Evolutionary conservation across 805 yeast genomes (phyloP).

Genomic region (Kodamaea kakaduensis): DNA sequence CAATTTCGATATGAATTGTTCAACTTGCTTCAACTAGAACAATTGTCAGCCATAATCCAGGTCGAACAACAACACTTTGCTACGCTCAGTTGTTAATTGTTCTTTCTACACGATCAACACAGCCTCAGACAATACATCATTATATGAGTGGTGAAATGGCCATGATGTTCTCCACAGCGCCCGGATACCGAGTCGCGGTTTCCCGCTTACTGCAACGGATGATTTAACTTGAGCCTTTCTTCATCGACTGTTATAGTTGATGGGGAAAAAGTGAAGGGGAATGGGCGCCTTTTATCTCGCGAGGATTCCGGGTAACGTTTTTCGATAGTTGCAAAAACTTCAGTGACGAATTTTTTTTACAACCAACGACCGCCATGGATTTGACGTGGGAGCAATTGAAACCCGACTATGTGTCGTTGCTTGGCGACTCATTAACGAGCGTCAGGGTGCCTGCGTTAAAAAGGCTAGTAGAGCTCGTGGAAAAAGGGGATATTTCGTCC

Average conservation of each 20-base stretch:
- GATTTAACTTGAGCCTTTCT: conserved; percentile 39
- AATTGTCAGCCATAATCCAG: too few species aligned
- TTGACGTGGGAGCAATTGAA: conserved; percentile 23
- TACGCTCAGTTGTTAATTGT: too few species aligned
- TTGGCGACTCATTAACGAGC: conserved; percentile 34
- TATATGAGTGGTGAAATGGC: conserved; percentile 46
- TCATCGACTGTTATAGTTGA: conserved; percentile 62
- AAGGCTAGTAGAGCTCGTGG: conserved; percentile 18
- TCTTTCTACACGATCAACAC: conserved; percentile 18
- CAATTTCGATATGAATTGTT: too few species aligned
- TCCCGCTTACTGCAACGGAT: conserved; percentile 33
- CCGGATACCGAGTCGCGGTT: conserved; percentile 26
- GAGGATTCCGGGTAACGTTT: conserved; percentile 5
- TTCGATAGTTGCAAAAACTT: conserved; percentile 1
- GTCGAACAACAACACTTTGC: too few species aligned
- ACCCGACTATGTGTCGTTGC: conserved; percentile 17
- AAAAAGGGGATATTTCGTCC: conserved; percentile 14
- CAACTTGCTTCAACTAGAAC: too few species aligned
- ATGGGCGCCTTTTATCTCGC: neutral
- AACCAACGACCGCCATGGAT: neutral
- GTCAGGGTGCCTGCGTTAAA: conserved; percentile 32
- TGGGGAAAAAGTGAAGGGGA: conserved; percentile 20
- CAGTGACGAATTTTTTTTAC: neutral
- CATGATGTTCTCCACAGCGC: conserved; percentile 54
- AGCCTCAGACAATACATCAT: conserved; percentile 44